Evolutionary conservation across 2,329 filamentous ascomycete genomes (phyloP).

Genomic region (Aureobasidium namibiae): DNA sequence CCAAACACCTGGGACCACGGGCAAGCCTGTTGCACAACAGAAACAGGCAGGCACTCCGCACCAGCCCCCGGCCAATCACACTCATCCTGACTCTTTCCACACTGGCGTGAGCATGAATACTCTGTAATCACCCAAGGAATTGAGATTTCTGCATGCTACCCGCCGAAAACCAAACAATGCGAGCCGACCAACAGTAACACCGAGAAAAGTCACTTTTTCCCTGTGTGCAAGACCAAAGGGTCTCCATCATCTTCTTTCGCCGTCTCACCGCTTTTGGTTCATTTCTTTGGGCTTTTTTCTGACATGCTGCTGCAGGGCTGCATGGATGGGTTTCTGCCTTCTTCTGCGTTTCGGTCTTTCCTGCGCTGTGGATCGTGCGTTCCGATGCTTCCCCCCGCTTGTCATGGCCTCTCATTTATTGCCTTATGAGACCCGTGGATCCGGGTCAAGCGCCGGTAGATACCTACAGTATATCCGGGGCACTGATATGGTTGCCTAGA

Average conservation of each 20-base stretch:
- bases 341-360: not conserved
- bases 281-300: not conserved
- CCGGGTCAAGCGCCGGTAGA: not conserved
- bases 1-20: not conserved
- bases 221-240: too few relatives aligned
- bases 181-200: not conserved
- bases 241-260: too few relatives aligned
- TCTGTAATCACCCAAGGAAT: not conserved
- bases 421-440: not conserved
- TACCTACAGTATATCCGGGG: not conserved
- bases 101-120: not conserved
- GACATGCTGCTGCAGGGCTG: not conserved
- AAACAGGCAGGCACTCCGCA: not conserved
- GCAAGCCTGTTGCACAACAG: not conserved
- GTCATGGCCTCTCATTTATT: not conserved
- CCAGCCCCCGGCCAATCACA: not conserved
- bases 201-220: not conserved
- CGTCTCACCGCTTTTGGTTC: not conserved
- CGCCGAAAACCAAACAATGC: not conserved
- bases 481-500: not conserved
- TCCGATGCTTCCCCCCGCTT: constrained; percentile 1
- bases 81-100: not conserved
- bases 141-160: not conserved
- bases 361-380: not conserved
- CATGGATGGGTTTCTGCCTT: not conserved